phyloP scores from a whole-genome alignment of 2,329 filamentous ascomycete genomes.

The Cryphonectria radicalis region DNA sequence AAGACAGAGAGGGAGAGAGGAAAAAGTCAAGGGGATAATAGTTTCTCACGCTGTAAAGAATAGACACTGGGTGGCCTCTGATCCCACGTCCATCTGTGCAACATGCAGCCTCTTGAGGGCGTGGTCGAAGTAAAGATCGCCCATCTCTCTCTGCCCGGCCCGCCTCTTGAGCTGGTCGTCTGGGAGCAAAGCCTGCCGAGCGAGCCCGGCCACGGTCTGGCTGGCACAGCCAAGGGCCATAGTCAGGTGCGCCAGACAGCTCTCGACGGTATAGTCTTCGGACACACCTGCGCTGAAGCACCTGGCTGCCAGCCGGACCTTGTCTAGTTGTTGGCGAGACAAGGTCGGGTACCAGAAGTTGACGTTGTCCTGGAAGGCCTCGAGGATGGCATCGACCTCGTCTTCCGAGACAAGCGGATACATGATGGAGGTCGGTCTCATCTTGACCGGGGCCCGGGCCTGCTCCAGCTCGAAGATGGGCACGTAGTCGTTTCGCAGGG shows the following conservation, averaged over 20 bases:
- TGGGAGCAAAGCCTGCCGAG: constrained; percentile 27
- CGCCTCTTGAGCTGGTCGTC: constrained; percentile 39
- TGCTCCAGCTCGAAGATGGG: constrained; percentile 55
- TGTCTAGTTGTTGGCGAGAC: constrained; percentile 44
- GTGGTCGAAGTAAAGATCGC: constrained; percentile 50
- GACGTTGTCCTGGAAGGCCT: constrained; percentile 50
- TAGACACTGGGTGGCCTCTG: constrained; percentile 52
- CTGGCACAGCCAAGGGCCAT: constrained; percentile 54
- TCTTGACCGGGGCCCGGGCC: constrained; percentile 42
- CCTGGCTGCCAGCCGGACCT: constrained; percentile 35
- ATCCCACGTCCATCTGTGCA: constrained; percentile 51
- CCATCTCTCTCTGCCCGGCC: constrained; percentile 41
- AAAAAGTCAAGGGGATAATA: neutral
- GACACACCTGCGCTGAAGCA: constrained; percentile 41
- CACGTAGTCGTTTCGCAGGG: constrained; percentile 46
- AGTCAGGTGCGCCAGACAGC: constrained; percentile 50
- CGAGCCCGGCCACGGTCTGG: constrained; percentile 42
- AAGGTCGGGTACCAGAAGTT: constrained; percentile 60
- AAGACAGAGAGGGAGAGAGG: too few relatives aligned
- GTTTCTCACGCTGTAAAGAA: constrained; percentile 47
- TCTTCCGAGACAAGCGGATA: constrained; percentile 47
- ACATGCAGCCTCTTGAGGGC: constrained; percentile 51
- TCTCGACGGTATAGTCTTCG: constrained; percentile 42
- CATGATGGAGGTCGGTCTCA: constrained; percentile 39
- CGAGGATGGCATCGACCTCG: constrained; percentile 47